Evolutionary conservation across 768 basidiomycete genomes (phyloP).

Genomic region (Leucosporidium yakuticum): DNA sequence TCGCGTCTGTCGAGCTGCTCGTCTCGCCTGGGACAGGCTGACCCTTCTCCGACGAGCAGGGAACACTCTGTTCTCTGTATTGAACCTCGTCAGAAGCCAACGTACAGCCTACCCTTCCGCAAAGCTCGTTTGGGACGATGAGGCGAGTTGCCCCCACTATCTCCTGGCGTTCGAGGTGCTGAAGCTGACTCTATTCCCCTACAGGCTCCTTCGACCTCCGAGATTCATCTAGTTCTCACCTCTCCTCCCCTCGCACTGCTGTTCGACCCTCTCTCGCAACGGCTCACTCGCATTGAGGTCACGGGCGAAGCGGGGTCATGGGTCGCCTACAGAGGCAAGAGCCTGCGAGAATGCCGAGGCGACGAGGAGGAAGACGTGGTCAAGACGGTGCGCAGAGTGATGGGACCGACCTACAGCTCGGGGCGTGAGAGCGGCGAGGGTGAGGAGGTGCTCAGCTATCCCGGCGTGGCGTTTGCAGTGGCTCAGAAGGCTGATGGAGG

Average conservation of each 20-base stretch:
- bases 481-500: conserved; percentile 22
- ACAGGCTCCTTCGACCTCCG: conserved; percentile 12
- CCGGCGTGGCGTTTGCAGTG: conserved; percentile 41
- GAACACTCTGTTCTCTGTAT: conserved; percentile 23
- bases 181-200: background rate
- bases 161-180: background rate
- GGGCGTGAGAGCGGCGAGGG: background rate
- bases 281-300: background rate
- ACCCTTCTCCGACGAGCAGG: too few species aligned
- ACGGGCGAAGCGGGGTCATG: conserved; percentile 10
- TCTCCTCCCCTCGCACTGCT: conserved; percentile 18
- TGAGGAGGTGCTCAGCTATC: conserved; percentile 39
- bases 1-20: conserved; percentile 25
- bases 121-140: conserved; percentile 24
- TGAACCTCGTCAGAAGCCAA: conserved; percentile 31
- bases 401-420: conserved; percentile 40
- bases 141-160: conserved; percentile 3
- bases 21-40: conserved; percentile 18
- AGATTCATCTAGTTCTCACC: conserved; percentile 16
- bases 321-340: conserved; percentile 25
- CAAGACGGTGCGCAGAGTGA: conserved; percentile 28
- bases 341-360: background rate
- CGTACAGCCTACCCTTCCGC: conserved; percentile 10
- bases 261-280: background rate
- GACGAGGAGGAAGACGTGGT: conserved; percentile 22